phyloP scores from a whole-genome alignment of 208 protist species.

The Leishmania major region DNA sequence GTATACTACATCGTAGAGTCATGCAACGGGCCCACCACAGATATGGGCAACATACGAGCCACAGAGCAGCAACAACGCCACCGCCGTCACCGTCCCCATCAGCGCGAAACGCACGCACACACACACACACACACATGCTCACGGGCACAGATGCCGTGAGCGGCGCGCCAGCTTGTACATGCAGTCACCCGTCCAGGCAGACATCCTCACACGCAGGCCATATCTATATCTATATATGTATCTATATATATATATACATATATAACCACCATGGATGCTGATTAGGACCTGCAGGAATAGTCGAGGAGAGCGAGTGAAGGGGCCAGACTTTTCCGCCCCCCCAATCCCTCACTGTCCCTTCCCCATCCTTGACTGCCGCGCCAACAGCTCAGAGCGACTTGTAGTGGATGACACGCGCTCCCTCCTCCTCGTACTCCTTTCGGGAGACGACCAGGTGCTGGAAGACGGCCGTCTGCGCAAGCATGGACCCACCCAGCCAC shows the following conservation, averaged over 20 bases:
- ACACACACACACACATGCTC: no score
- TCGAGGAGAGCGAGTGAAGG: background rate
- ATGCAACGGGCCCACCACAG: background rate
- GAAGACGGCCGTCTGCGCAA: conserved; percentile 87
- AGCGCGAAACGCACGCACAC: background rate
- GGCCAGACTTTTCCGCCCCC: background rate
- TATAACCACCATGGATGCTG: background rate
- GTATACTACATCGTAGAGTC: background rate
- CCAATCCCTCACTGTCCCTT: background rate
- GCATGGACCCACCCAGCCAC: conserved; percentile 85
- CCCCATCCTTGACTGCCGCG: background rate
- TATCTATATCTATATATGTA: no score
- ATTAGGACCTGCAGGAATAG: background rate
- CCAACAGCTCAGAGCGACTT: conserved; percentile 62
- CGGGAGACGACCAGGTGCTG: conserved; percentile 81
- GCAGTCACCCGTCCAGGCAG: background rate
- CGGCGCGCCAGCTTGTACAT: background rate
- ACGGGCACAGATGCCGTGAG: background rate
- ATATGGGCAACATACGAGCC: background rate
- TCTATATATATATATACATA: no score
- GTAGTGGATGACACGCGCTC: conserved; percentile 84
- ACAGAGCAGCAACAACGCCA: background rate
- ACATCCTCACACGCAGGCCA: background rate
- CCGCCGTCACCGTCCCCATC: background rate
- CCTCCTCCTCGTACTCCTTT: conserved; percentile 89